A percentile compares a stretch with the other conserved stretches of the same genome.
Evolutionary conservation across 371 early-diverging fungal genomes (phyloP).

Genomic region (Haplosporangium sp.): DNA sequence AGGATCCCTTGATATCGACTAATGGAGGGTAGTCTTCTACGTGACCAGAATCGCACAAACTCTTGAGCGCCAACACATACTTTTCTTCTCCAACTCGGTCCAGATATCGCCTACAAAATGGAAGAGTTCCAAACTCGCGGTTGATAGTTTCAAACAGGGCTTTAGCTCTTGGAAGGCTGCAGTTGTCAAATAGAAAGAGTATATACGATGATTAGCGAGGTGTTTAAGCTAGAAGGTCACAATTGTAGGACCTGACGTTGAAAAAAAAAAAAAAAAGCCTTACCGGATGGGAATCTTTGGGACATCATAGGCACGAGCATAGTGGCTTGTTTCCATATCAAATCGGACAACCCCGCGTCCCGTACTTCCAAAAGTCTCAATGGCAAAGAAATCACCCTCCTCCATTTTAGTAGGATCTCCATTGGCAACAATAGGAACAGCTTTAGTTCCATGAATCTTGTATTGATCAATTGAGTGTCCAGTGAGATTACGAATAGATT

Average conservation of each 20-base stretch:
- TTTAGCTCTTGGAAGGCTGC: conserved; percentile 82
- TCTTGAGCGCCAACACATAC: conserved; percentile 86
- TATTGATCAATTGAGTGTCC: conserved; percentile 98
- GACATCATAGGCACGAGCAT: conserved; percentile 75
- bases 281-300: conserved; percentile 68
- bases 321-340: conserved; percentile 97
- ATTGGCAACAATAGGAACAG: conserved; percentile 94
- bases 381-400: conserved; percentile 97
- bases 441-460: conserved; percentile 97
- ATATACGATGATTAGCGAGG: no score
- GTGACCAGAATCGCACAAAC: conserved; percentile 88
- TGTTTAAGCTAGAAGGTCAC: no score
- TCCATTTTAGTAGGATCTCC: conserved; percentile 96
- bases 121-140: conserved; percentile 95
- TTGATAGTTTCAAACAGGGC: conserved; percentile 89
- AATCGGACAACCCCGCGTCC: conserved; percentile 96
- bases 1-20: conserved; percentile 89
- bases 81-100: conserved; percentile 92
- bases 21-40: conserved; percentile 96
- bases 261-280: background rate
- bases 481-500: conserved; percentile 96
- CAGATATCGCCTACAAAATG: conserved; percentile 98
- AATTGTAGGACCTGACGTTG: background rate
- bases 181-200: background rate
- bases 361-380: conserved; percentile 99